Evolutionary conservation across 176 grass and related monocot genomes (phyloP).

Genomic region (Triticum turgidum): DNA sequence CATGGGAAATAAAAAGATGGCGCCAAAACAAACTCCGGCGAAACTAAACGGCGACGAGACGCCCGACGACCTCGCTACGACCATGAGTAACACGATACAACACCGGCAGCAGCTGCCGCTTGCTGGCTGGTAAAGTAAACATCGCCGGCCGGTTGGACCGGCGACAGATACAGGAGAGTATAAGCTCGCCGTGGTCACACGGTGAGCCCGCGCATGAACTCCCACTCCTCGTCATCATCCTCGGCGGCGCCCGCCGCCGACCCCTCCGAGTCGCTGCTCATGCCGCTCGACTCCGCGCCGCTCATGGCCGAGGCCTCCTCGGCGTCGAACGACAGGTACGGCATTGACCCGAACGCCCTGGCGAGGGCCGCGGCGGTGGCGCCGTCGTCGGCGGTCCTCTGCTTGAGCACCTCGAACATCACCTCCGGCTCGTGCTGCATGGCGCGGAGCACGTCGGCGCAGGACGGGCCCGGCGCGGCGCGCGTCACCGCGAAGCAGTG

Average conservation of each 20-base stretch:
- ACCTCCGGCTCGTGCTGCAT: conserved; percentile 98
- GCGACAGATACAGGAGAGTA: not conserved
- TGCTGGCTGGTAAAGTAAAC: not conserved
- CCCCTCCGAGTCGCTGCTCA: conserved; percentile 66
- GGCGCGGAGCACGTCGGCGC: conserved; percentile 78
- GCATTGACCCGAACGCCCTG: conserved; percentile 70
- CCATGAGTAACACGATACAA: conserved; percentile 53
- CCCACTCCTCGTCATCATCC: conserved; percentile 83
- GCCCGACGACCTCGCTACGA: conserved; percentile 33
- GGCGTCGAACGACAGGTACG: conserved; percentile 60
- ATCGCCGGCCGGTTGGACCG: not conserved
- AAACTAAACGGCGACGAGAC: conserved; percentile 48
- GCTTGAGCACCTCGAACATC: conserved; percentile 84
- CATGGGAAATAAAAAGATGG: conserved; percentile 37
- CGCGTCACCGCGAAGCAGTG: conserved; percentile 87
- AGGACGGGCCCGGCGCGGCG: conserved; percentile 63
- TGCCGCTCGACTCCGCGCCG: conserved; percentile 32
- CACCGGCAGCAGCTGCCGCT: too few relatives aligned
- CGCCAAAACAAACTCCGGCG: conserved; percentile 40
- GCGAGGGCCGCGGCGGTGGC: conserved; percentile 39
- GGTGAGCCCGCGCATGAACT: conserved; percentile 80
- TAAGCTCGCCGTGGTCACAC: conserved; percentile 42
- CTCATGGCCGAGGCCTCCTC: conserved; percentile 16
- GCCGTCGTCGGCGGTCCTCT: conserved; percentile 38
- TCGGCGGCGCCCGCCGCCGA: conserved; percentile 44